Evolutionary conservation across 805 yeast genomes (phyloP).

Genomic region (Phaffomyces antillensis): DNA sequence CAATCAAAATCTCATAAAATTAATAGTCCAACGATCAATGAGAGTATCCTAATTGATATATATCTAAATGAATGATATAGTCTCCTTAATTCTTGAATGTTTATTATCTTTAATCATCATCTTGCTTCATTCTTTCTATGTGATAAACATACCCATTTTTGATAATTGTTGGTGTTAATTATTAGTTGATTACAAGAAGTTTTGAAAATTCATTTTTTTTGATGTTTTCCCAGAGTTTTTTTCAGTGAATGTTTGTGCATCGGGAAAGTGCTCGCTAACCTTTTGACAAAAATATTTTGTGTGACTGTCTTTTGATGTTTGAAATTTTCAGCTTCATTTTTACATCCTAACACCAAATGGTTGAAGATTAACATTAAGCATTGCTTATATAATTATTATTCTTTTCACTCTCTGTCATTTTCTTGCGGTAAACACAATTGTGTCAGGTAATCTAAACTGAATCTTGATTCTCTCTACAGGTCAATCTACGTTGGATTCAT

Average conservation of each 20-base stretch:
- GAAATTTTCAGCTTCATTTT: too few relatives aligned
- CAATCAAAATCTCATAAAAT: not conserved
- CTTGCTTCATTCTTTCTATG: not conserved
- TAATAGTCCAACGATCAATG: too few relatives aligned
- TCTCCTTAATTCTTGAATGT: too few relatives aligned
- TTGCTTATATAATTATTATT: too few relatives aligned
- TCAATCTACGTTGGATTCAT: too few relatives aligned
- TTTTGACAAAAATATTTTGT: not conserved
- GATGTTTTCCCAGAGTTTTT: constrained; percentile 3
- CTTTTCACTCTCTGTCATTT: not conserved
- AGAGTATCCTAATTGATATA: too few relatives aligned
- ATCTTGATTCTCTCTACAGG: too few relatives aligned
- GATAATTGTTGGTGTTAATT: constrained; percentile 20
- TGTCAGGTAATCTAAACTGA: too few relatives aligned
- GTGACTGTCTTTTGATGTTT: constrained; percentile 8
- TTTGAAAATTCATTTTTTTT: constrained; percentile 7
- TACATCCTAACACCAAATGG: constrained; percentile 18
- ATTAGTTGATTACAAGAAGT: constrained; percentile 1
- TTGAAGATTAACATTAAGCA: too few relatives aligned
- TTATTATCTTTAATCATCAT: not conserved
- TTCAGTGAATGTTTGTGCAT: constrained; percentile 1
- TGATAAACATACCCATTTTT: constrained; percentile 24
- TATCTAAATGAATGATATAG: too few relatives aligned
- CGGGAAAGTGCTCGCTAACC: constrained; percentile 15
- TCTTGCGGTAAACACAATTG: not conserved